Base-by-base conservation (phyloP, 2,329 filamentous ascomycete species). In the Aspergillus uvarum region DNA sequence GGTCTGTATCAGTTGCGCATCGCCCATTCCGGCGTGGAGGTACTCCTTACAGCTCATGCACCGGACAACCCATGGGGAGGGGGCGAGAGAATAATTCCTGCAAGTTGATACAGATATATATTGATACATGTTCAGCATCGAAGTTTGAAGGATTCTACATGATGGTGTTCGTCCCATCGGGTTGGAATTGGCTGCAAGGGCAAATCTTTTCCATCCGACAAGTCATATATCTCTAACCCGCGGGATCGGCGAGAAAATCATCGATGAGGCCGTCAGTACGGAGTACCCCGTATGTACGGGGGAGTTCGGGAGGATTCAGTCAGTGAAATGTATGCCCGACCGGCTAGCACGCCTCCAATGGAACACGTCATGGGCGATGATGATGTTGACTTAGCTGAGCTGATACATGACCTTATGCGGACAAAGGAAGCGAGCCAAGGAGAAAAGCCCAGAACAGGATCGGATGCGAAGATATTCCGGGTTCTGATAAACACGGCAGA, bases 41-140 rank as follows among this genome's bases (percentile, higher is more conserved):
- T 26, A 6, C 35, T n/a, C 32, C 53, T 29, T 29, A 55, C 53
- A 55, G 53, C 42, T 47, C 53, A 55, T 47, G n/a, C 52, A 31
- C 14, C 7, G 44, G 16, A 55, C 14, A 35, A 31, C 21, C 26
- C 42, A 47, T 32, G 53, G 53, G 53, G 12, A 29, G 26, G 26
- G 1, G 8, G 26, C 2, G n/a, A 44, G 8, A 32, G 10, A 16
- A 19, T 10, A 7, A 29, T 35, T 35, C 19, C 14, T 32, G 31
- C 21, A 14, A 19, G 31, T 31, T 4, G 49, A 31, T 10, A 11
- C 22, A 12, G 24, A 11, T 19, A 51, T n/a, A 11, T n/a, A 19
- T 31, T 11, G 16, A 38, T 14, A 38, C 4, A n/a, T 21, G 21
- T 22, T 26, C 16, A 22, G 31, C 52, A 47, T 47, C 32, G 32